phyloP scores from a whole-genome alignment of 192 early-diverging fungal species.

The Phycomyces blakesleeanus region DNA sequence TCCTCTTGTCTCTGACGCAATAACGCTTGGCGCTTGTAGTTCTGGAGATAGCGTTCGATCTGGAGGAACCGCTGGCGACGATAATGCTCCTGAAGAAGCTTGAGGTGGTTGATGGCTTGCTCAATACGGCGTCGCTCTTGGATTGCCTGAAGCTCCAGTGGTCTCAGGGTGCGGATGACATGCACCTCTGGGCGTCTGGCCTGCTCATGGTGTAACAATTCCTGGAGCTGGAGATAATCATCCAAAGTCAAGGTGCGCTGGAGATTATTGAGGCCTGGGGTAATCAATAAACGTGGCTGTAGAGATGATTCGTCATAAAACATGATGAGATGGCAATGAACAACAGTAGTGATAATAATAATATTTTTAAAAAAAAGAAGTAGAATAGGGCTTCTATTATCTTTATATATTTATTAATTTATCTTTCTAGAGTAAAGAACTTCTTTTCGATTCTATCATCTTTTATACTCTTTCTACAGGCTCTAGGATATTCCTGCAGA shows the following conservation, averaged over 20 bases:
- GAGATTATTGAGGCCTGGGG: too few species aligned
- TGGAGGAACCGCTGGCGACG: slow-evolving; percentile 7
- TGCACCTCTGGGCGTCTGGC: neutral
- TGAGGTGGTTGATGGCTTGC: neutral
- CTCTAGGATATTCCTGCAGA: too few species aligned
- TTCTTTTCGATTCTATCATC: too few species aligned
- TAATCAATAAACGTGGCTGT: too few species aligned
- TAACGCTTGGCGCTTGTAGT: slow-evolving; percentile 3
- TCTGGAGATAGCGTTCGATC: slow-evolving; percentile 2
- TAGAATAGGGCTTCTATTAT: too few species aligned
- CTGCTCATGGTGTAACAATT: slow-evolving; percentile 11
- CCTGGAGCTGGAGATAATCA: slow-evolving; percentile 1
- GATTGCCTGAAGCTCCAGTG: neutral
- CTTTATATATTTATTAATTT: too few species aligned
- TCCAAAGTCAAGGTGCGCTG: slow-evolving; percentile 3
- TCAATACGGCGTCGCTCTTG: slow-evolving; percentile 6
- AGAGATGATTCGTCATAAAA: too few species aligned
- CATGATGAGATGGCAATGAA: too few species aligned
- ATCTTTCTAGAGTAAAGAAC: too few species aligned
- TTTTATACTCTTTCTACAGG: too few species aligned
- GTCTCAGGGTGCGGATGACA: neutral
- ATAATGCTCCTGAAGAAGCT: slow-evolving; percentile 4
- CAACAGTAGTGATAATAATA: too few species aligned
- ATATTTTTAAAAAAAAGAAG: too few species aligned
- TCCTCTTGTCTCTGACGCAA: neutral